phyloP scores from a whole-genome alignment of 495 filamentous ascomycete genomes.

The Hypoxylon intermedium region DNA sequence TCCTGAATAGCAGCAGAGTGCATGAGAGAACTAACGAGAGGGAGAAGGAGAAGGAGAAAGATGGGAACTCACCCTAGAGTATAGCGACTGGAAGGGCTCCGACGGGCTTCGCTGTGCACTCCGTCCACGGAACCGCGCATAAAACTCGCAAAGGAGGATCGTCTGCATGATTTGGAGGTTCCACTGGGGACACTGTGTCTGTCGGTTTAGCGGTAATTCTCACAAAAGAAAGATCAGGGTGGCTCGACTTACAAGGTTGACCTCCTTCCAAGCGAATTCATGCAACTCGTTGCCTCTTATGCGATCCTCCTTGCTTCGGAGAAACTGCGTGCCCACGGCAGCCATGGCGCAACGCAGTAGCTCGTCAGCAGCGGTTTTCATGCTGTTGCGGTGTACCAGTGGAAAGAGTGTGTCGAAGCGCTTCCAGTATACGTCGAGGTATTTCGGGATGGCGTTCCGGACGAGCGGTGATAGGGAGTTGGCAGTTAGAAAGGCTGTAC shows the following conservation, averaged over 20 bases:
- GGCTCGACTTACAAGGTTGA: slow-evolving; percentile 37
- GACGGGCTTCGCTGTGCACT: slow-evolving; percentile 53
- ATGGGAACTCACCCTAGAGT: slow-evolving; percentile 58
- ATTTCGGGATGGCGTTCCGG: slow-evolving; percentile 46
- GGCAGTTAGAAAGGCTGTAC: slow-evolving; percentile 42
- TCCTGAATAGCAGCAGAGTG: slow-evolving; percentile 42
- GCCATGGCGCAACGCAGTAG: slow-evolving; percentile 58
- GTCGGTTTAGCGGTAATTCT: slow-evolving; percentile 24
- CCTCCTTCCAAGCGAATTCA: slow-evolving; percentile 55
- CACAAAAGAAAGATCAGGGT: not conserved
- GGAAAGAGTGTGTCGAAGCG: slow-evolving; percentile 51
- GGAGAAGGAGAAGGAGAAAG: slow-evolving; percentile 43
- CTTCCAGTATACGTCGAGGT: slow-evolving; percentile 56
- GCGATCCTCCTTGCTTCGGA: slow-evolving; percentile 54
- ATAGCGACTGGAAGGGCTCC: slow-evolving; percentile 58
- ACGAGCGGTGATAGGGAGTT: slow-evolving; percentile 44
- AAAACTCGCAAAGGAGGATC: slow-evolving; percentile 63
- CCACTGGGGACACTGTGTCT: slow-evolving; percentile 50
- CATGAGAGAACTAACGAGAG: slow-evolving; percentile 49
- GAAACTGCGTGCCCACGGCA: slow-evolving; percentile 55
- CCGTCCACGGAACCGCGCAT: slow-evolving; percentile 59
- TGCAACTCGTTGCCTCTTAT: slow-evolving; percentile 53
- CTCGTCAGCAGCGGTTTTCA: slow-evolving; percentile 48
- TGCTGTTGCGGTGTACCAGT: slow-evolving; percentile 51
- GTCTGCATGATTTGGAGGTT: slow-evolving; percentile 60